Evolutionary conservation across 2,329 filamentous ascomycete genomes (phyloP), one percentile per base, ranked within the genome.

Genomic region (Myotisia sp.): DNA sequence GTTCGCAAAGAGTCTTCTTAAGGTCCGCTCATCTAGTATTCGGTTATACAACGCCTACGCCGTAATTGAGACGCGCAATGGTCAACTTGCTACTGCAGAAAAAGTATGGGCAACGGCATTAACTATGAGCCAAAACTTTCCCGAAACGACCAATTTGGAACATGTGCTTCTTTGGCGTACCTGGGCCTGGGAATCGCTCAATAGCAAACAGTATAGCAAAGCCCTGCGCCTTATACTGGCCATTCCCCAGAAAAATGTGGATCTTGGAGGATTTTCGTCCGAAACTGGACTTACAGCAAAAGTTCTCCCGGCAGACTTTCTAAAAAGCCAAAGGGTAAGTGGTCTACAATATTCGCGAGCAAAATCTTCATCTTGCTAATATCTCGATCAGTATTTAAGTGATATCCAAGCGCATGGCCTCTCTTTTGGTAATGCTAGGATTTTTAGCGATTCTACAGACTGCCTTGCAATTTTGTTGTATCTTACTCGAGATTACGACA

Each of bases 21-120:
- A 80, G 49, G 66, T 65, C 30, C 70, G 72, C 36, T 64, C 75
- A 0, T 64, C 71, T 1, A 78, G 74, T 44, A 52, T 81, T 3
- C 61, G 65, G 9, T 61, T 94, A 0, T 94, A 92, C 55, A 79
- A 84, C 44, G 73, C 76, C 0, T 92, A 87, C 48, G 82, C 79
- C 0, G 57, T 83, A 9, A 71, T 84, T 3, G 82, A 92, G 53
- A 65, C 59, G 43, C 60, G 63, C 1, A 67, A 67, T 19, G 71
- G 66, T 0, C 76, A 78, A 16, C 44, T 50, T 1, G 63, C 70
- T 1, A 60, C 72, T 29, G 76, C 79, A 3, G 59, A 65, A 14
- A 74, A 71, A 33, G 74, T 90, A 0, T 70, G 87, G 46, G 53
- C 64, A 1, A 77, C 78, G 1, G 76, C 82, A 2, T 60, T 83